Evolutionary conservation across 2,329 filamentous ascomycete species (phyloP), one percentile per base, ranked within the genome.

Genomic region (Domatiomyces catenatus): DNA sequence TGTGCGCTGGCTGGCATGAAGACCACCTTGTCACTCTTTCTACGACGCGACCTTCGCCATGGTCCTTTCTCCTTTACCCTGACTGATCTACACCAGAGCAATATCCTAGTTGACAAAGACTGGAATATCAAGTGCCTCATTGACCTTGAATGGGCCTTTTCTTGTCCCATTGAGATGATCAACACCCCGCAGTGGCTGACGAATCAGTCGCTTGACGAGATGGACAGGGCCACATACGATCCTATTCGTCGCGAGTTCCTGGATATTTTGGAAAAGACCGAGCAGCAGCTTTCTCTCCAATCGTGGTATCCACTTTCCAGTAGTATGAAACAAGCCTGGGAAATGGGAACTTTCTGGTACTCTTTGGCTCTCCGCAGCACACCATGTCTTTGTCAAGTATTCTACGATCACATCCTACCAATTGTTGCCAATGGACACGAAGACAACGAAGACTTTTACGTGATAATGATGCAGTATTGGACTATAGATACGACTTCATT

Each of bases 11-110:
- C 52, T 57, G 65, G 50, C 55, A 62, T 53, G 61, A 62, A 48
- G 62, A 63, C 56, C 5, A 58, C 56, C 39, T 52, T 51, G 42
- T 60, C 47, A 53, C 65, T 56, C 46, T 66, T 54, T 61, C 60
- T 55, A 24, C 56, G 55, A 6, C 54, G 55, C 19, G 63, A 67
- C 52, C 56, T 64, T 26, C 60, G 63, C 12, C 50, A 62, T 32
- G 66, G 66, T 1, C 65, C 65, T 1, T 71, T 68, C 52, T 52
- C 64, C 39, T 60, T 65, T 32, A 59, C 49, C 1, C 60, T 71
- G 15, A 69, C 66, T 8, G 68, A 71, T 52, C 58, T 71, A 17
- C 65, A 71, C 52, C 59, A 59, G 45, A 66, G 64, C 47, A 64
- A 65, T 42, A 61, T 65, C n/a, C 55, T 61, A 47, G 59, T 63